Conservation (phyloP, 371 early-diverging fungal genomes). For the Gilbertella persicaria region DNA sequence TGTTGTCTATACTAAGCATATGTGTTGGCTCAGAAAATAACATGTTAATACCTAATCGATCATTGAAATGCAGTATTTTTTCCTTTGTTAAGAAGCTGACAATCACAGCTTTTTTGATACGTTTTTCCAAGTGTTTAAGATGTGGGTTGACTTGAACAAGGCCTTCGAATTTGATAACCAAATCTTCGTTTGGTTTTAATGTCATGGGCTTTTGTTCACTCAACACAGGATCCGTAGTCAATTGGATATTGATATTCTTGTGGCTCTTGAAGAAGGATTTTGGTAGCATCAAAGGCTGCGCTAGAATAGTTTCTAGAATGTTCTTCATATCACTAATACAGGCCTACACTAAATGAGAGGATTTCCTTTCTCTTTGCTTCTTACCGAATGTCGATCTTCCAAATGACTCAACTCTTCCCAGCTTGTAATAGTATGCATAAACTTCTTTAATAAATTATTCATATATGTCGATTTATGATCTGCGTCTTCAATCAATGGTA, state of each 20-base stretch:
- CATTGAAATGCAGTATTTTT: conserved; percentile 27
- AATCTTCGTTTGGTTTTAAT: conserved; percentile 26
- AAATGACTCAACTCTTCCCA: conserved; percentile 28
- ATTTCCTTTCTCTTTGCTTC: conserved; percentile 3
- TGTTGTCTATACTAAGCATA: conserved; percentile 1
- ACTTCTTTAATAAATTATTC: conserved; percentile 14
- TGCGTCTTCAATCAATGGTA: conserved; percentile 22
- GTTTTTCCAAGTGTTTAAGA: conserved; percentile 10
- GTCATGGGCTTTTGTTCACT: conserved; percentile 29
- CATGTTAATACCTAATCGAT: conserved; percentile 32
- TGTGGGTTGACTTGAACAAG: conserved; percentile 21
- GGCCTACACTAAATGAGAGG: conserved; percentile 2
- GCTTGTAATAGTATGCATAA: conserved; percentile 18
- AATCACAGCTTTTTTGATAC: conserved; percentile 29
- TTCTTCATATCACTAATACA: conserved; percentile 19
- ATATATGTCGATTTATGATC: background rate
- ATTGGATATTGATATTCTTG: conserved; percentile 30
- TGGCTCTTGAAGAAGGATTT: conserved; percentile 31
- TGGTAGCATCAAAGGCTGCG: conserved; percentile 30
- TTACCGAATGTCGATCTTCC: conserved; percentile 10
- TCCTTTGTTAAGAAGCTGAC: conserved; percentile 37
- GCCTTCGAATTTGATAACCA: conserved; percentile 42
- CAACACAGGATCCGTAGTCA: conserved; percentile 32
- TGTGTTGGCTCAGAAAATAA: conserved; percentile 35
- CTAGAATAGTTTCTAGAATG: conserved; percentile 23